A percentile compares a stretch with the other conserved stretches of the same genome.
phyloP scores from a whole-genome alignment of 208 protist genomes.

The Acanthamoeba lenticulata region DNA sequence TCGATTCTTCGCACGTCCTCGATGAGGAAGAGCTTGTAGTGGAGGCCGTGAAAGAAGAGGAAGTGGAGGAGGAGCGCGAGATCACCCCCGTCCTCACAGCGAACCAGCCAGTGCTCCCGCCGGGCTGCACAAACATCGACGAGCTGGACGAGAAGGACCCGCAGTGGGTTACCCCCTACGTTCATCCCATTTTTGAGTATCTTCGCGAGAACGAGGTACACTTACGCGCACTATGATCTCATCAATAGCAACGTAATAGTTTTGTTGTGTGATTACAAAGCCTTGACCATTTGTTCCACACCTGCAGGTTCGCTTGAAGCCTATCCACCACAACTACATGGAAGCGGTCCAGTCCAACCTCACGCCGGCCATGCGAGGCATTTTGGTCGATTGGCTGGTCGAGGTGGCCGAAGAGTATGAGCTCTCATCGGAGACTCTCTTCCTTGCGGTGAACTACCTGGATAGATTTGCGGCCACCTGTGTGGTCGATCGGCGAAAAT shows the following conservation, averaged over 20 bases:
- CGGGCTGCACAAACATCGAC: slow-evolving; percentile 75
- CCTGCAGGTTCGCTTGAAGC: slow-evolving; percentile 29
- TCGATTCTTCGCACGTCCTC: neutral
- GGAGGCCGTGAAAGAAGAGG: neutral
- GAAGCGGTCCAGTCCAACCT: slow-evolving; percentile 70
- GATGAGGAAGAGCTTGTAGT: neutral
- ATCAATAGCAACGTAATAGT: neutral
- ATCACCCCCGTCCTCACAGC: neutral
- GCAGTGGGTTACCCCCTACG: slow-evolving; percentile 83
- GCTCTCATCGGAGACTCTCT: slow-evolving; percentile 79
- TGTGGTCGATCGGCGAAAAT: slow-evolving; percentile 64
- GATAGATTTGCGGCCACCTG: slow-evolving; percentile 76
- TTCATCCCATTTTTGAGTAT: slow-evolving; percentile 83
- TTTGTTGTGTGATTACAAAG: neutral
- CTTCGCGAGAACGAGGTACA: slow-evolving; percentile 81
- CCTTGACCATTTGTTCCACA: neutral
- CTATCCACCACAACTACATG: slow-evolving; percentile 10
- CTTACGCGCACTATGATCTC: neutral
- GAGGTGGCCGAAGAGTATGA: slow-evolving; percentile 80
- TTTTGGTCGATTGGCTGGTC: slow-evolving; percentile 85
- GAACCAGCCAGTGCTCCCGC: neutral
- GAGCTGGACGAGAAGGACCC: slow-evolving; percentile 77
- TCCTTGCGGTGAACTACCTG: slow-evolving; percentile 81
- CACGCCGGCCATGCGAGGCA: slow-evolving; percentile 75
- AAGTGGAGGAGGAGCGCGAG: neutral